phyloP scores from a whole-genome alignment of 2,329 filamentous ascomycete species.

The Saccharata proteae region DNA sequence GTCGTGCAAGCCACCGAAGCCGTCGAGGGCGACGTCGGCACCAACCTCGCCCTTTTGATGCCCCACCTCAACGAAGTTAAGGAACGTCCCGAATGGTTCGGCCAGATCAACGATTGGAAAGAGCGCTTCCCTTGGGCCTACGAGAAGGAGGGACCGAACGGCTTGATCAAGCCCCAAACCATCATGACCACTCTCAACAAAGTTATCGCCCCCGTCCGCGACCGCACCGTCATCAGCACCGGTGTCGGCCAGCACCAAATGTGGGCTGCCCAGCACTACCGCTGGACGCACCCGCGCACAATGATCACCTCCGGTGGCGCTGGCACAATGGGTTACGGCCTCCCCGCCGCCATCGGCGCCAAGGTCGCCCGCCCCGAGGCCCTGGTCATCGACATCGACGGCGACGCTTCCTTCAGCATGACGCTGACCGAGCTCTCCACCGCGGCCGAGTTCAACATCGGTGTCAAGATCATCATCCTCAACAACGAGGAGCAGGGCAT shows the following conservation, averaged over 20 bases:
- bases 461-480: conserved; percentile 83
- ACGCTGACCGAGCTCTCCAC: conserved; percentile 91
- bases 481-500: conserved; percentile 99
- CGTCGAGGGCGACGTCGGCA: conserved; percentile 79
- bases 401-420: conserved; percentile 99
- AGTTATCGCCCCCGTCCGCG: conserved; percentile 66
- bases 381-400: conserved; percentile 90
- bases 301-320: conserved; percentile 97
- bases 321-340: conserved; percentile 90
- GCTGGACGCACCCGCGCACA: conserved; percentile 80
- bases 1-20: conserved; percentile 93
- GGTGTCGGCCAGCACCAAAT: conserved; percentile 98
- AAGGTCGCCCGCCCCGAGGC: conserved; percentile 76
- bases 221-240: conserved; percentile 77
- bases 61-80: conserved; percentile 55
- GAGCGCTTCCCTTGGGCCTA: conserved; percentile 78
- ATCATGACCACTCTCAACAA: conserved; percentile 84
- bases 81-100: conserved; percentile 75
- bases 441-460: conserved; percentile 90
- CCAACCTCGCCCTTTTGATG: conserved; percentile 64
- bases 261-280: conserved; percentile 96
- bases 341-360: conserved; percentile 88
- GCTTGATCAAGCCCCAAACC: conserved; percentile 86
- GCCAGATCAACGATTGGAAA: conserved; percentile 85
- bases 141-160: conserved; percentile 62